Base-by-base conservation (phyloP, 2,329 filamentous ascomycete species). In the Diaporthe citri region DNA sequence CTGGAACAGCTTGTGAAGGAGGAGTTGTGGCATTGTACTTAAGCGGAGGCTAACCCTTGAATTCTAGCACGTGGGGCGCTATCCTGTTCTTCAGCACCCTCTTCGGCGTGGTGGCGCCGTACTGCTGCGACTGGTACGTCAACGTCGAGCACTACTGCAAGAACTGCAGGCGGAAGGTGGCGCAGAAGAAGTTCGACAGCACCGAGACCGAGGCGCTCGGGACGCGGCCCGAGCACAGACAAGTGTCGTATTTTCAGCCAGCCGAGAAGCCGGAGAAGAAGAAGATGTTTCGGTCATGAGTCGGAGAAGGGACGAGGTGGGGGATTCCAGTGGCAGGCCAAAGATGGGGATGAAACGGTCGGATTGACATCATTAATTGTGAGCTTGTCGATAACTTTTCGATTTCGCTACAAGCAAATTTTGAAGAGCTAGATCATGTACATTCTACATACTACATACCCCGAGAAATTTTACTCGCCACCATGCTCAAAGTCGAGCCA, bases 401-500 rank as follows among this genome's bases (percentile, higher is more conserved):
- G 41, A 52, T 52, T 52, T 52, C 64, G 64, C 64, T 67, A 39
- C 64, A 34, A 52, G 22, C 20, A 25, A 2, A 51, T 5, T 52
- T 39, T 39, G 22, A 67, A 39, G 39, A 67, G 46, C 46, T 52
- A 39, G 46, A 67, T 64, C 51, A 64, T 43, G 28, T 71, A 62
- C 31, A 60, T 52, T 52, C 43, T 67, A 67, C 64, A 67, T 25
- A 17, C 25, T 48, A 39, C 46, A 72, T 36, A n/a, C 28, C 28
- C 43, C 20, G 15, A n/a, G 28, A 7, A 31, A 15, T 52, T 12
- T 75, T 36, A 71, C 8, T 22, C 69, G 46, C 60, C 69, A 17
- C 52, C 67, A 0, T 71, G 69, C 25, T 76, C 75, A 52, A 76
- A 76, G 25, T 76, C 75, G 12, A 76, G 73, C 75, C 75, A 76